Evolutionary conservation across 768 basidiomycete genomes (phyloP).

Genomic region (Grammothele lineata): DNA sequence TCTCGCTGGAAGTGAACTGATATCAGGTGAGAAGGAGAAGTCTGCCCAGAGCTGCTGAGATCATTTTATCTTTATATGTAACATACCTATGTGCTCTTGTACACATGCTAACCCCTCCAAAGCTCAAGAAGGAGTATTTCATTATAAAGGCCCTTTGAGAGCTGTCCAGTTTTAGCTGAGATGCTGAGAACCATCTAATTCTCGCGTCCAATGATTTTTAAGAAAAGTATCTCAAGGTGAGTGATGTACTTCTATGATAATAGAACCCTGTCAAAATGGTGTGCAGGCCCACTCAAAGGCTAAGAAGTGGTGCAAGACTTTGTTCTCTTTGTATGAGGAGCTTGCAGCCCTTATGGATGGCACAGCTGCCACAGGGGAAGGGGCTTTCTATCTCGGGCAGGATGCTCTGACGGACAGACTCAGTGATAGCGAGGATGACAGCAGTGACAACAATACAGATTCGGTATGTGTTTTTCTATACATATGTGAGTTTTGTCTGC

Average conservation of each 20-base stretch:
- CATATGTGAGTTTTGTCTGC: too few relatives aligned
- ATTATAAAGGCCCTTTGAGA: neutral
- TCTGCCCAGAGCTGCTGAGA: neutral
- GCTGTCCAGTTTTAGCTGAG: slow-evolving; percentile 1
- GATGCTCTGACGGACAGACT: too few relatives aligned
- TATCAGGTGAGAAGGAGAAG: neutral
- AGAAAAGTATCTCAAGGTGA: slow-evolving; percentile 2
- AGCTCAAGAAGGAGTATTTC: slow-evolving; percentile 4
- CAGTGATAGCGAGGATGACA: too few relatives aligned
- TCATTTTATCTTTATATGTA: neutral
- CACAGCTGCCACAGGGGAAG: neutral
- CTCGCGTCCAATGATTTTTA: neutral
- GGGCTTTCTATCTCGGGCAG: neutral
- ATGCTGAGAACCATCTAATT: neutral
- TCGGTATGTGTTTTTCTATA: too few relatives aligned
- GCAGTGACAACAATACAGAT: too few relatives aligned
- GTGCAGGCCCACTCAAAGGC: neutral
- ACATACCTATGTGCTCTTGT: too few relatives aligned
- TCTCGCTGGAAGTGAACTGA: neutral
- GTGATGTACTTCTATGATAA: neutral
- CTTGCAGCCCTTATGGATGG: neutral
- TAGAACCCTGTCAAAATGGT: neutral
- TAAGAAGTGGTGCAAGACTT: neutral
- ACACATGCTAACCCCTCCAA: too few relatives aligned
- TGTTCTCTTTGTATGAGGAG: neutral